phyloP scores from a whole-genome alignment of 2,329 filamentous ascomycete genomes.

The Teratosphaeria pseudoeucalypti region DNA sequence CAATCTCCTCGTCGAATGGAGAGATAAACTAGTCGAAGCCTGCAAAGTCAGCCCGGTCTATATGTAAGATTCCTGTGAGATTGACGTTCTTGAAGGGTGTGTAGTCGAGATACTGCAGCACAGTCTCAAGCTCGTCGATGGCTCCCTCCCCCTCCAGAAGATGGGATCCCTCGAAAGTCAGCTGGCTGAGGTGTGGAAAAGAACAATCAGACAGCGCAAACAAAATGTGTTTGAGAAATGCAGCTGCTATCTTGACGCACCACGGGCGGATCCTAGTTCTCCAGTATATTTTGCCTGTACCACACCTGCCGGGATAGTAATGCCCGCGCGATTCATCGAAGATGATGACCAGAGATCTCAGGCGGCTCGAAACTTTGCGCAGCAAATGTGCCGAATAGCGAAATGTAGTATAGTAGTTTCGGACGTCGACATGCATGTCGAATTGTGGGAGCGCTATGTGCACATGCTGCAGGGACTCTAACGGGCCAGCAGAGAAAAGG shows the following conservation, averaged over 20 bases:
- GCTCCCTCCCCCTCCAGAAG: background rate
- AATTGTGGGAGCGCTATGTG: conserved; percentile 2
- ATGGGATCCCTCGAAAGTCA: conserved; percentile 4
- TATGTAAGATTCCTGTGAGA: background rate
- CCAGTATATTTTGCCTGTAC: background rate
- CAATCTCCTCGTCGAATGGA: background rate
- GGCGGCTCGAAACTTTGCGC: conserved; percentile 5
- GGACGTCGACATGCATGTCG: background rate
- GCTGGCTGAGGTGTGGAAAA: conserved; percentile 1
- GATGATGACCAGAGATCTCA: conserved; percentile 88
- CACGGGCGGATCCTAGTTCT: background rate
- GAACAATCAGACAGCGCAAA: background rate
- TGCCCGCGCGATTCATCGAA: conserved; percentile 59
- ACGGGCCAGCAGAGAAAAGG: conserved; percentile 1
- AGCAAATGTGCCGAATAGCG: conserved; percentile 1
- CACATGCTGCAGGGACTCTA: conserved; percentile 4
- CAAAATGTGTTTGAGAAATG: conserved; percentile 2
- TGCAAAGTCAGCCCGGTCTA: background rate
- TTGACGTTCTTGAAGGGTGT: background rate
- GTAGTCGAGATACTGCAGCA: background rate
- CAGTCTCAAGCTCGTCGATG: background rate
- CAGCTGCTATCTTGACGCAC: conserved; percentile 2
- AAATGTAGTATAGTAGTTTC: conserved; percentile 4
- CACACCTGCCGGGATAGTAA: background rate
- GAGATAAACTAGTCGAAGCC: background rate